Evolutionary conservation across 208 protist genomes (phyloP).

Genomic region (Wallacemonas sp.): DNA sequence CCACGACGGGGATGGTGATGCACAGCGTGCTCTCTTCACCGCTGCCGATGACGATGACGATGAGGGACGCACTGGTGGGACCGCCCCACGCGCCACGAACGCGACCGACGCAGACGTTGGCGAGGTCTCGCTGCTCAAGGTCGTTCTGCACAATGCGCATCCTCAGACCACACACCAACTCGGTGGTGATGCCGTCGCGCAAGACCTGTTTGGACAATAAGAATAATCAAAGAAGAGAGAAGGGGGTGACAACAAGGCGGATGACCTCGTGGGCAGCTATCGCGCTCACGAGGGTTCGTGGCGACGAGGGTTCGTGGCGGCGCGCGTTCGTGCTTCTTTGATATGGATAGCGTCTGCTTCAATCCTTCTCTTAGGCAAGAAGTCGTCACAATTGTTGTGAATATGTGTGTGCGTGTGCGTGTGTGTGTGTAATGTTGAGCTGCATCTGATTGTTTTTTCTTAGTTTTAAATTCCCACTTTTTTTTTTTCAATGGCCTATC

Average conservation of each 20-base stretch:
- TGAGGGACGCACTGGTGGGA: neutral
- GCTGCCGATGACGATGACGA: conserved; percentile 13
- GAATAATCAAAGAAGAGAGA: neutral
- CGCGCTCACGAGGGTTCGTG: no score
- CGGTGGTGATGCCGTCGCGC: neutral
- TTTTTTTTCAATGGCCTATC: no score
- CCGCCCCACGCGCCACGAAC: neutral
- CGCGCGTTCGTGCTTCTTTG: no score
- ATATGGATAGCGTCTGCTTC: no score
- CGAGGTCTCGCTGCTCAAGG: conserved; percentile 3
- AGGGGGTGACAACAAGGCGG: neutral
- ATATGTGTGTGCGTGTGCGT: no score
- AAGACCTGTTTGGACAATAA: conserved; percentile 9
- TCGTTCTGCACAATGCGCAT: neutral
- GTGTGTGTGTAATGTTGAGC: no score
- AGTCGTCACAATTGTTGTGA: no score
- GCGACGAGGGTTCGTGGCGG: no score
- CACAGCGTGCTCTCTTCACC: conserved; percentile 8
- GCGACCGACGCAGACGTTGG: neutral
- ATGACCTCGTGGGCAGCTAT: no score
- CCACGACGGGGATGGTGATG: neutral
- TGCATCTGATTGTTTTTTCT: no score
- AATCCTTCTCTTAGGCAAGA: no score
- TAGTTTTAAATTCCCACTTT: no score
- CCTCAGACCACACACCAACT: neutral